Base-by-base conservation (phyloP, 352 stramenopile species). In the Globisporangium yorkense region DNA sequence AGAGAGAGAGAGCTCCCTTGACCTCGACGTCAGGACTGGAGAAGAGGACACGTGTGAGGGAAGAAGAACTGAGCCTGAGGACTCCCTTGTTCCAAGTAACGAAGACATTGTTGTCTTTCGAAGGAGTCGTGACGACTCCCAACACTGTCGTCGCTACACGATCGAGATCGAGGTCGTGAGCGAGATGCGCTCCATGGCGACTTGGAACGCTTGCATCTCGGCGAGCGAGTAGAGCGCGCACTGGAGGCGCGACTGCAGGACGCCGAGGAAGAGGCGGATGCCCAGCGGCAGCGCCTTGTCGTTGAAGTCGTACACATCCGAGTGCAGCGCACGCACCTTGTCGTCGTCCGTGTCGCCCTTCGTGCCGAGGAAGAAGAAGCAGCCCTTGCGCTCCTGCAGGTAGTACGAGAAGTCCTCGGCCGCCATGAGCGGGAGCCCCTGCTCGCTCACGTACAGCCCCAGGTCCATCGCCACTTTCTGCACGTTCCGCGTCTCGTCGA, bases 341-440 rank as follows among this genome's bases (percentile, higher is more conserved):
- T 78, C 71, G 18, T 72, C 50, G 51, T 89, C 78, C 18, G 61
- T 65, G 13, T 80, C 66, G 44, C 89, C 81, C 56, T 89, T 92
- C 18, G 81, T 94, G 37, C 84, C 84, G 29, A 94, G 59, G 55
- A 94, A 92, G 55, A 92, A 92, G 56, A 89, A 92, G 60, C 84
- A 94, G 44, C 84, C 84, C 54, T 91, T 91, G 58, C 79, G 77
- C 43, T 89, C 77, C 33, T 88, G 80, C 31, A 94, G 55, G 57
- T 79, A 94, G 66, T 96, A 98, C 15, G 83, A 85, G 80, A 98
- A 98, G 64, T 98, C 94, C 72, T 98, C 94, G 6, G 84, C 88
- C 5, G 92, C 93, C 94, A 98, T 98, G 31, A 97, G 96, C 4
- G 92, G 67, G 33, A 89, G 62, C 5, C 85, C 84, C 37, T 87